Conservation (phyloP, 2,329 filamentous ascomycete species). For the Xylariaceae sp. region DNA sequence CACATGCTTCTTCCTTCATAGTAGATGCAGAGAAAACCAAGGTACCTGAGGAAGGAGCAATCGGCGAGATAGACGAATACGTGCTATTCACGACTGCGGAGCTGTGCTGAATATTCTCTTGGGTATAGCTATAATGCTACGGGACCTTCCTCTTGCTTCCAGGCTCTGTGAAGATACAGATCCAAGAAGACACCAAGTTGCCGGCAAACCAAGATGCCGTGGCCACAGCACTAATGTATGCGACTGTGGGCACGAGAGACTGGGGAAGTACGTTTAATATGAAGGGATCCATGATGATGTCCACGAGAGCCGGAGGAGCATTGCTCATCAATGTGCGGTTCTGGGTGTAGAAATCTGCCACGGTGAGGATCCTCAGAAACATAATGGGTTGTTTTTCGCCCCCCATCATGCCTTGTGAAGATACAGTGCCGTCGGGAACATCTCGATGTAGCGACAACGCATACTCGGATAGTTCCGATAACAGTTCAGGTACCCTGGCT, state of each 20-base stretch:
- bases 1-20: too few relatives aligned
- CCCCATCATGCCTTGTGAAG: slow-evolving; percentile 4
- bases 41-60: too few relatives aligned
- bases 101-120: too few relatives aligned
- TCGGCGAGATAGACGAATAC: too few relatives aligned
- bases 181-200: slow-evolving; percentile 30
- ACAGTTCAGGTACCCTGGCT: slow-evolving; percentile 56
- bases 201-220: slow-evolving; percentile 40
- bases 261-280: slow-evolving; percentile 71
- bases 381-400: slow-evolving; percentile 46
- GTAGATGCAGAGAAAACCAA: too few relatives aligned
- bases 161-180: slow-evolving; percentile 27
- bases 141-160: slow-evolving; percentile 36
- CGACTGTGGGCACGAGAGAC: slow-evolving; percentile 67
- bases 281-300: slow-evolving; percentile 83
- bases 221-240: slow-evolving; percentile 63
- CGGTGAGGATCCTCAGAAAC: slow-evolving; percentile 67
- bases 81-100: too few relatives aligned
- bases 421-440: slow-evolving; percentile 12
- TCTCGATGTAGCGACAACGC: slow-evolving; percentile 44
- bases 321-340: slow-evolving; percentile 68
- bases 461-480: slow-evolving; percentile 60
- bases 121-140: slow-evolving; percentile 24
- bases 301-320: slow-evolving; percentile 69
- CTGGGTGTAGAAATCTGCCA: slow-evolving; percentile 79